Percentiles rank a stretch among this genome's conserved stretches.
phyloP scores from a whole-genome alignment of 208 protist species.

The Leptomonas pyrrhocoris region DNA sequence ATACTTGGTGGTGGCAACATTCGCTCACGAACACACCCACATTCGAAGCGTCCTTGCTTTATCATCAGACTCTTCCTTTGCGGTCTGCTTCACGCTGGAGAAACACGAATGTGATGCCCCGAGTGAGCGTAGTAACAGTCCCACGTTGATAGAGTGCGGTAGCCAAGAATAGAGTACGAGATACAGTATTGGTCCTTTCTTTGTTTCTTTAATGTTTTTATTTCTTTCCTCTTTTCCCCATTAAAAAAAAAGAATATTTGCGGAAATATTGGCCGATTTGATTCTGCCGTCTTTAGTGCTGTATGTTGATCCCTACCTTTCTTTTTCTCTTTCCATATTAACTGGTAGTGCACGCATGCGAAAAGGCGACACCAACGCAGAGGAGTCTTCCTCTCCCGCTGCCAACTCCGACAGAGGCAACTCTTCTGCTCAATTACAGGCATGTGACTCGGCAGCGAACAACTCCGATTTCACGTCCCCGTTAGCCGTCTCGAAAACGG shows the following conservation, averaged over 20 bases:
- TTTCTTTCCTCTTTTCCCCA: not conserved
- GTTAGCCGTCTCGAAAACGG: not conserved
- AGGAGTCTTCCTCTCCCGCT: slow-evolving; percentile 1
- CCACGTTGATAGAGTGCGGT: not conserved
- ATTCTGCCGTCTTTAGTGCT: no score
- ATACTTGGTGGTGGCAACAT: no score
- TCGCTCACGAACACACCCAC: no score
- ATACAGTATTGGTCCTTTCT: not conserved
- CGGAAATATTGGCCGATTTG: no score
- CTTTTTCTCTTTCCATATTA: slow-evolving; percentile 6
- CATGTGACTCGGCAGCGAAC: not conserved
- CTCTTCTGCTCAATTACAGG: not conserved
- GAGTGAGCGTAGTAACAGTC: not conserved
- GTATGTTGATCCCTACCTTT: slow-evolving; percentile 15
- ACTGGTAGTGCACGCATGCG: not conserved
- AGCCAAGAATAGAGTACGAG: not conserved
- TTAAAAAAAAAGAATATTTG: no score
- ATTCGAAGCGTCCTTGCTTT: no score
- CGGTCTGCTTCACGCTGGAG: not conserved
- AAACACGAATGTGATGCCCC: not conserved
- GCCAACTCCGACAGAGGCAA: not conserved
- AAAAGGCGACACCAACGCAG: not conserved
- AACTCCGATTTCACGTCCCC: not conserved
- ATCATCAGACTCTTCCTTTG: no score
- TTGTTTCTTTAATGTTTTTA: not conserved